Evolutionary conservation across 2,329 filamentous ascomycete genomes (phyloP).

Genomic region (Aspergillus aculeatus): DNA sequence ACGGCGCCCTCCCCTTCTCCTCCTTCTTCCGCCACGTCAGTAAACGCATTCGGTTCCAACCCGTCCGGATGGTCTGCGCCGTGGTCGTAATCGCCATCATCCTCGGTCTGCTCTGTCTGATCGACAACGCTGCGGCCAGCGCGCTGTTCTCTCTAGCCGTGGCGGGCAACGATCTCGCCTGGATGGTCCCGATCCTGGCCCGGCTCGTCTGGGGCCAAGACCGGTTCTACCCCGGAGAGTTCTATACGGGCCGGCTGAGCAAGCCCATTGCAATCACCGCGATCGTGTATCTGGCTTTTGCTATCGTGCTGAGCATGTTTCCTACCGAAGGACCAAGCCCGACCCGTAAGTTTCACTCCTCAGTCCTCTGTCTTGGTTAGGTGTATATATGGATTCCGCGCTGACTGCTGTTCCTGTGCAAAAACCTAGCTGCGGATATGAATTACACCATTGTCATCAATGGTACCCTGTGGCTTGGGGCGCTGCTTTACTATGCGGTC

Average conservation of each 20-base stretch:
- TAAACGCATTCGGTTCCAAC: constrained; percentile 56
- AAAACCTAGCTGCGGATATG: constrained; percentile 47
- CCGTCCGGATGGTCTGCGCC: constrained; percentile 57
- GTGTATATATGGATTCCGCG: too few species aligned
- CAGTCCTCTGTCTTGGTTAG: not conserved
- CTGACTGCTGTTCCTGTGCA: too few species aligned
- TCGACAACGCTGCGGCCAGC: constrained; percentile 55
- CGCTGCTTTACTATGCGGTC: constrained; percentile 55
- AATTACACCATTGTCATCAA: constrained; percentile 65
- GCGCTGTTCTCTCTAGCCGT: constrained; percentile 55
- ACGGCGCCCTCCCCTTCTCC: constrained; percentile 60
- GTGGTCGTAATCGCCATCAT: constrained; percentile 52
- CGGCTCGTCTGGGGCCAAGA: constrained; percentile 57
- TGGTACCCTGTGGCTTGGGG: constrained; percentile 56
- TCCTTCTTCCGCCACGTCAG: constrained; percentile 57
- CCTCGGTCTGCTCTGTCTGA: constrained; percentile 58
- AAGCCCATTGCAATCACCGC: constrained; percentile 55
- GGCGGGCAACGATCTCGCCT: constrained; percentile 60
- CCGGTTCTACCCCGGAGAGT: constrained; percentile 58
- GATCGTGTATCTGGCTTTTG: constrained; percentile 55
- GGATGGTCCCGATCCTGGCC: constrained; percentile 57
- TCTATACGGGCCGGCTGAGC: constrained; percentile 57
- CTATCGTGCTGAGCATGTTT: constrained; percentile 58
- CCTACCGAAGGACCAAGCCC: constrained; percentile 57
- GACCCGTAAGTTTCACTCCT: constrained; percentile 33